Base-by-base conservation (phyloP, 2,329 filamentous ascomycete genomes). In the Pseudocercospora fuligena region DNA sequence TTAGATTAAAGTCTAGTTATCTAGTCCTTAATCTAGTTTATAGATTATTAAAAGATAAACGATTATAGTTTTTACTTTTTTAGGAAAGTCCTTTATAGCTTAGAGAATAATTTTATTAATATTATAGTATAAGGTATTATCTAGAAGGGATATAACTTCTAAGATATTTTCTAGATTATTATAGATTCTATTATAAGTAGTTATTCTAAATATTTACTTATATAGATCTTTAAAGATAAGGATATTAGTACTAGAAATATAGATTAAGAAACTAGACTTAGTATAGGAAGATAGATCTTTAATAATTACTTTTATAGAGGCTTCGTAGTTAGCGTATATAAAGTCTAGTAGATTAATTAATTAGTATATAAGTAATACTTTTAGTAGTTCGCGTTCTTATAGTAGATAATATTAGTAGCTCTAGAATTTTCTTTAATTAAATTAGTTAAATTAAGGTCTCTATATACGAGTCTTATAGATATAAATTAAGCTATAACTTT, bases 1-100 rank as follows among this genome's bases (percentile, higher is more conserved):
- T 72, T 91, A 89, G 0, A 85, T 79, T 64, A 88, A 85, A 5
- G 82, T 78, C 59, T 81, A 80, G 69, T 86, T 87, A 62, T 81
- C 81, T 0, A 86, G 81, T 3, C 90, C 88, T 43, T 88, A 83
- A 1, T 88, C 89, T 2, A 76, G 72, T 3, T 88, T 88, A 69
- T 89, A 91, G 69, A 91, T 90, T 1, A 84, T 86, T 0, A 88
- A 87, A 8, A 89, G 89, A 69, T 87, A 90, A 1, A 92, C 82
- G 25, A 92, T 85, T 14, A 84, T 88, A 0, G 87, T 87, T 74
- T 86, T 87, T 6, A 89, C 81, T 0, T 77, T 77, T 7, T 82
- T 79, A 0, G 79, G 78, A 63, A 82, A 79, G 61, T 79, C 75
- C 2, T 77, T 77, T 2, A 79, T 82, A 0, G 84, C 82, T 0